These are phyloP conservation scores for Puccinellia tenuiflora DNA, from an alignment of 176 grass and related monocot genomes.

Conservation along the genomic window DNA sequence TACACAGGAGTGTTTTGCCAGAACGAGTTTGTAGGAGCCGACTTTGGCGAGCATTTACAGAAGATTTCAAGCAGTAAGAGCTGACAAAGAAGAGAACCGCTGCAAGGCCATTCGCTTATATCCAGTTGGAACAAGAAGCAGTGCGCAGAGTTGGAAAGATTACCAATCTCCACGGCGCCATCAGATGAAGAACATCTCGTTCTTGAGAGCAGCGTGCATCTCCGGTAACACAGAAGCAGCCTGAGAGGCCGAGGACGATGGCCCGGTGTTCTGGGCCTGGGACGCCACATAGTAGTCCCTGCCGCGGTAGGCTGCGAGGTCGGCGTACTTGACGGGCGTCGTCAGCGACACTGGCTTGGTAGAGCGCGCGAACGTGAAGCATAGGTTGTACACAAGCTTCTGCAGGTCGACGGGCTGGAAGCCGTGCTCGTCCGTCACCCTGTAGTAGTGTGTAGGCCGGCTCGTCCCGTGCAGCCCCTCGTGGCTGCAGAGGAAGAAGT, in stretches of 20 bases:
- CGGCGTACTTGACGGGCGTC: slow-evolving; percentile 56
- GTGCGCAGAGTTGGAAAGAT: background rate
- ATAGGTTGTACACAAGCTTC: slow-evolving; percentile 49
- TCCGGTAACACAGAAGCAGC: background rate
- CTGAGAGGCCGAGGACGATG: background rate
- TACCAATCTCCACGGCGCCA: background rate
- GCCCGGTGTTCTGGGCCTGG: background rate
- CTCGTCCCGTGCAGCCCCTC: slow-evolving; percentile 46
- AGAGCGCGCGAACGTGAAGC: slow-evolving; percentile 55
- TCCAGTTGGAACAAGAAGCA: background rate
- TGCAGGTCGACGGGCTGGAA: slow-evolving; percentile 45
- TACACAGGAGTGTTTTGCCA: background rate
- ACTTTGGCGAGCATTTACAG: background rate
- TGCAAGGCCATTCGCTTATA: background rate
- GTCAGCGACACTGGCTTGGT: slow-evolving; percentile 62
- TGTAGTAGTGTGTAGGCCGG: slow-evolving; percentile 59
- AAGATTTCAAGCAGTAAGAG: background rate
- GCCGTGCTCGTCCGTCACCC: slow-evolving; percentile 30
- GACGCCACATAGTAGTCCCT: slow-evolving; percentile 41
- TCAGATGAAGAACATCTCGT: slow-evolving; percentile 61
- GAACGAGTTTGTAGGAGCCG: background rate
- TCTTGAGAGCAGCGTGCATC: slow-evolving; percentile 33
- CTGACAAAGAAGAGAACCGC: background rate
- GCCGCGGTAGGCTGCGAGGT: slow-evolving; percentile 49
- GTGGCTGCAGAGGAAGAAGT: slow-evolving; percentile 73